Percentiles rank a stretch among this genome's conserved stretches.
These are phyloP conservation scores for Candolleomyces eurysporus DNA, from an alignment of 768 basidiomycete species.

Conservation along the genomic window DNA sequence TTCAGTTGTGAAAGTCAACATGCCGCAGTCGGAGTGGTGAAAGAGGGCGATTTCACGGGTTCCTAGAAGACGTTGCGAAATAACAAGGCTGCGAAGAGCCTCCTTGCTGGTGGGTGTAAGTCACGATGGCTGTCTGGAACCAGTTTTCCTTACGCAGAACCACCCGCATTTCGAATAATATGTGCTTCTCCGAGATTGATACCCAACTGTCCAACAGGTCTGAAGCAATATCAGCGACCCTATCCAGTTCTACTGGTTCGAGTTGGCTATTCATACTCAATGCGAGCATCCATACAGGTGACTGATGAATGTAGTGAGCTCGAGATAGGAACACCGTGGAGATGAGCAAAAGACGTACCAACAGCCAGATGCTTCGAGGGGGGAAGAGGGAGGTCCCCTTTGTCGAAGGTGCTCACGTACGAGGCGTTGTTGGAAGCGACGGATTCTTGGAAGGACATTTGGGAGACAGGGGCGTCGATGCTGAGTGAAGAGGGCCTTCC, in stretches of 20 bases:
- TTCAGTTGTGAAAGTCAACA: conserved; percentile 59
- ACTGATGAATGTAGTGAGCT: conserved; percentile 29
- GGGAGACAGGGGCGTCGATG: too few relatives aligned
- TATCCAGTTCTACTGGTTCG: too few relatives aligned
- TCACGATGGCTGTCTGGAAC: neutral
- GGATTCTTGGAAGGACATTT: conserved; percentile 18
- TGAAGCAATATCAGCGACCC: conserved; percentile 19
- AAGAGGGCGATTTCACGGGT: conserved; percentile 67
- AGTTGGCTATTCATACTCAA: conserved; percentile 43
- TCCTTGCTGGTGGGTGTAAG: conserved; percentile 43
- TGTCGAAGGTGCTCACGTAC: conserved; percentile 47
- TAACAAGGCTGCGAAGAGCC: conserved; percentile 61
- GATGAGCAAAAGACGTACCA: conserved; percentile 19
- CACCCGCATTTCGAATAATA: conserved; percentile 74
- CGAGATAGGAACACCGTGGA: conserved; percentile 30
- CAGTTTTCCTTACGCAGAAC: conserved; percentile 46
- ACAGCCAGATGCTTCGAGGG: conserved; percentile 33
- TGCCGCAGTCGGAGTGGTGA: conserved; percentile 74
- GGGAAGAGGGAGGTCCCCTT: conserved; percentile 33
- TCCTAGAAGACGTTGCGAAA: conserved; percentile 71
- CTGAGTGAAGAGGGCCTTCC: too few relatives aligned
- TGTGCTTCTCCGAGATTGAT: conserved; percentile 68
- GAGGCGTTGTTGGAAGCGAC: conserved; percentile 40
- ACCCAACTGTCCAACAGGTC: conserved; percentile 57
- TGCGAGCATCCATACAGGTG: conserved; percentile 74